phyloP scores from a whole-genome alignment of 345 rosid species.

The Lepidium aucheri region DNA sequence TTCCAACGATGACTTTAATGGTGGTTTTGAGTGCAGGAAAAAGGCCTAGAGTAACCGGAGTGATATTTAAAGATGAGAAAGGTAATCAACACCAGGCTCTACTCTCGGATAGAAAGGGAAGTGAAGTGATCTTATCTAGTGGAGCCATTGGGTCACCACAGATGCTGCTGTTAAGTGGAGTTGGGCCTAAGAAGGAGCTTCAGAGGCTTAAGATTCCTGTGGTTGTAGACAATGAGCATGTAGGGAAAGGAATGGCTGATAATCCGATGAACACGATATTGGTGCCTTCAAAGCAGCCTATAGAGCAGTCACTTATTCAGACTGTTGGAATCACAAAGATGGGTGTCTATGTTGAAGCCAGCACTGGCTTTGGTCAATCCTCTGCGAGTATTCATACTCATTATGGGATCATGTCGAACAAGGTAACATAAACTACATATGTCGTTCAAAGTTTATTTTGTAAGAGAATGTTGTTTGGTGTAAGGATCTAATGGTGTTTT shows the following conservation, averaged over 20 bases:
- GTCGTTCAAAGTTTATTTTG: background rate
- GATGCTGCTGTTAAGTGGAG: slow-evolving; percentile 75
- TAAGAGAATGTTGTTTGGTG: slow-evolving; percentile 7
- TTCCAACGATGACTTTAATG: background rate
- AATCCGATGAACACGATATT: slow-evolving; percentile 91
- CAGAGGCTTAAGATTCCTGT: slow-evolving; percentile 51
- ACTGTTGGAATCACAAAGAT: slow-evolving; percentile 86
- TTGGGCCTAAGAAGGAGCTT: slow-evolving; percentile 74
- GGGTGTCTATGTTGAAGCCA: slow-evolving; percentile 91
- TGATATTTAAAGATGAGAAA: slow-evolving; percentile 74
- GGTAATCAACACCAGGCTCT: slow-evolving; percentile 64
- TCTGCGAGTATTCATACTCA: slow-evolving; percentile 64
- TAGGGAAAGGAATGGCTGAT: slow-evolving; percentile 89
- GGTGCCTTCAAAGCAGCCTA: slow-evolving; percentile 53
- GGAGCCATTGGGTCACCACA: slow-evolving; percentile 97
- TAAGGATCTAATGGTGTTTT: background rate
- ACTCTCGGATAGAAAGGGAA: slow-evolving; percentile 35
- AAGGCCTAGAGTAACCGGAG: slow-evolving; percentile 72
- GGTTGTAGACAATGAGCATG: slow-evolving; percentile 51
- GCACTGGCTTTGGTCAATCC: slow-evolving; percentile 87
- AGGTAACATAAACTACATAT: slow-evolving; percentile 40
- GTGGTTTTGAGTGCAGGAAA: slow-evolving; percentile 31
- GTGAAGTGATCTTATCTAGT: slow-evolving; percentile 73
- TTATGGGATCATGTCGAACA: slow-evolving; percentile 74
- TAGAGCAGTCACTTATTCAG: slow-evolving; percentile 68